These are phyloP conservation scores for Hypoxylon sp. DNA, from an alignment of 2,329 filamentous ascomycete species.

Conservation along the genomic window DNA sequence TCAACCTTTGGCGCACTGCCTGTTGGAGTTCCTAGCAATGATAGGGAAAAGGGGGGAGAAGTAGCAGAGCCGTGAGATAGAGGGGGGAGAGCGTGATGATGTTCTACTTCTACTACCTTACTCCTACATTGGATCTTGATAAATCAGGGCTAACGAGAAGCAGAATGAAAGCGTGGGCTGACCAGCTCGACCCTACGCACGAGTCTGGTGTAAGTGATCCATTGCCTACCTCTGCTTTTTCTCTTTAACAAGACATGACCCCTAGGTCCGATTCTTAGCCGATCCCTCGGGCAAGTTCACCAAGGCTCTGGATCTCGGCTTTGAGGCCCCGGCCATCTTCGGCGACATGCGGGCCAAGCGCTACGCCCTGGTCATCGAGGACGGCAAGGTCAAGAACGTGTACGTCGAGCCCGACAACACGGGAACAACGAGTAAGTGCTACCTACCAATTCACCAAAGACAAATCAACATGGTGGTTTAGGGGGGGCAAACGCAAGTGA, in stretches of 20 bases:
- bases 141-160: constrained; percentile 4
- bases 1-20: no score
- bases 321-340: constrained; percentile 81
- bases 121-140: neutral
- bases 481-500: neutral
- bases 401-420: constrained; percentile 91
- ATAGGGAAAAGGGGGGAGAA: no score
- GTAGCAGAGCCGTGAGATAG: no score
- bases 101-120: no score
- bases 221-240: no score
- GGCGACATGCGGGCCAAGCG: constrained; percentile 85
- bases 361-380: constrained; percentile 82
- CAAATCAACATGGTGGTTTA: neutral
- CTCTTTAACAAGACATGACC: no score
- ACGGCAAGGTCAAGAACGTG: constrained; percentile 83
- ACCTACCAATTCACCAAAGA: neutral
- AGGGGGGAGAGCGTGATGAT: no score
- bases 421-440: constrained; percentile 72
- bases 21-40: no score
- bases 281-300: constrained; percentile 84
- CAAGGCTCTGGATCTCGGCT: constrained; percentile 81
- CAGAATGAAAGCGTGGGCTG: constrained; percentile 90
- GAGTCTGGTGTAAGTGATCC: constrained; percentile 77
- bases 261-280: constrained; percentile 86
- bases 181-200: constrained; percentile 76